Evolutionary conservation across 306 rosid genomes (phyloP).

Genomic region (Citrullus amarus): DNA sequence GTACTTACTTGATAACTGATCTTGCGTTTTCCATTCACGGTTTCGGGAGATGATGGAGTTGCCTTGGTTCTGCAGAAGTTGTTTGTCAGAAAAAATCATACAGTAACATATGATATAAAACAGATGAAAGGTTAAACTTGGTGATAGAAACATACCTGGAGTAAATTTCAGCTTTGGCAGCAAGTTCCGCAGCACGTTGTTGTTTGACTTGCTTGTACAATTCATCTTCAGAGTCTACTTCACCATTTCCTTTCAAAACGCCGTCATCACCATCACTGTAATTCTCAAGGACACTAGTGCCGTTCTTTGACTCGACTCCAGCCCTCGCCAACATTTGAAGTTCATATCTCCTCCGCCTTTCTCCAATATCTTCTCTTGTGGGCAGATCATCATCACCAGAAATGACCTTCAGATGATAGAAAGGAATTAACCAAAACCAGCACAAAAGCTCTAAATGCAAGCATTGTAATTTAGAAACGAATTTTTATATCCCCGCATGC

Average conservation of each 20-base stretch:
- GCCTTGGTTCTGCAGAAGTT: slow-evolving; percentile 28
- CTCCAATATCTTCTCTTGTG: slow-evolving; percentile 59
- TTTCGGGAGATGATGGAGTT: slow-evolving; percentile 34
- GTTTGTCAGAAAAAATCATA: neutral
- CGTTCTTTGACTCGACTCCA: slow-evolving; percentile 41
- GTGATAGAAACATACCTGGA: slow-evolving; percentile 34
- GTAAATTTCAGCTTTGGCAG: slow-evolving; percentile 46
- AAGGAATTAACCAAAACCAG: neutral
- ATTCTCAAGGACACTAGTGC: slow-evolving; percentile 19
- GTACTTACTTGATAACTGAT: slow-evolving; percentile 46
- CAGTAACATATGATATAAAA: neutral
- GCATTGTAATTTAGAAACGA: neutral
- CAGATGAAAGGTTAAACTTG: neutral
- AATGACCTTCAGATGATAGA: slow-evolving; percentile 34
- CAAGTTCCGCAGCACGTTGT: slow-evolving; percentile 41
- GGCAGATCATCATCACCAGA: slow-evolving; percentile 96
- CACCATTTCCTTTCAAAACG: slow-evolving; percentile 30
- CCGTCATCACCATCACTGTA: slow-evolving; percentile 19
- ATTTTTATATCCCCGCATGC: neutral
- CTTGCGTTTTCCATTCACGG: slow-evolving; percentile 59
- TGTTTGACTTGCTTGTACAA: slow-evolving; percentile 45
- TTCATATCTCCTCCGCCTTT: slow-evolving; percentile 61
- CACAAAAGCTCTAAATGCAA: neutral
- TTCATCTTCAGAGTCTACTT: slow-evolving; percentile 52
- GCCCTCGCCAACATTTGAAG: slow-evolving; percentile 58